phyloP scores from a whole-genome alignment of 768 basidiomycete species.

The Filobasidium wieringae region DNA sequence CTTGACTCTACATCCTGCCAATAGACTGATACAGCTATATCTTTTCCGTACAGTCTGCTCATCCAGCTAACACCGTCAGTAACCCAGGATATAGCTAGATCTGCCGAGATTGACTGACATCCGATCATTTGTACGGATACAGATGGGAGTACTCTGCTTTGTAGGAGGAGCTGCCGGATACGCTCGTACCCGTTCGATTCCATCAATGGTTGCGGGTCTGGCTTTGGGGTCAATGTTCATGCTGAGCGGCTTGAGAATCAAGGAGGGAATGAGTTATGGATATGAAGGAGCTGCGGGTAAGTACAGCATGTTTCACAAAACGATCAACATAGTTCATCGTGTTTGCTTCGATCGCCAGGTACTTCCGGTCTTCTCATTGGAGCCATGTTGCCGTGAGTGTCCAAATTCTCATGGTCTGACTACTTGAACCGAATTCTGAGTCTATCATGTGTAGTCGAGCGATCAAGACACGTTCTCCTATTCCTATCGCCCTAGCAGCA shows the following conservation, averaged over 20 bases:
- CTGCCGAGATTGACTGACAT: not conserved
- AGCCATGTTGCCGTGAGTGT: constrained; percentile 11
- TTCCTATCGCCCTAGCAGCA: constrained; percentile 11
- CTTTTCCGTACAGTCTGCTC: constrained; percentile 6
- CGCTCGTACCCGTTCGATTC: constrained; percentile 26
- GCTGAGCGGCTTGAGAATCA: constrained; percentile 31
- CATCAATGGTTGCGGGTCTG: constrained; percentile 30
- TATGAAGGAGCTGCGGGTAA: constrained; percentile 35
- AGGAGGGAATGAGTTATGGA: constrained; percentile 37
- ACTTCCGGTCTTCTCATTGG: constrained; percentile 9
- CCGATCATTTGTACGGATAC: not conserved
- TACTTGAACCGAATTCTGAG: not conserved
- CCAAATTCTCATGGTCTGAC: not conserved
- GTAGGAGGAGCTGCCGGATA: constrained; percentile 29
- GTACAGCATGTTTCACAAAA: no score
- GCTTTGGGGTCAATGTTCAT: constrained; percentile 33
- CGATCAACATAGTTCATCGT: no score
- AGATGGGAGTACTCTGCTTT: constrained; percentile 33
- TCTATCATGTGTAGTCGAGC: constrained; percentile 1
- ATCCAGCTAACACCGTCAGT: constrained; percentile 16
- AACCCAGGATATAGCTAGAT: not conserved
- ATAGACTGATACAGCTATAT: no score
- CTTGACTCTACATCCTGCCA: no score
- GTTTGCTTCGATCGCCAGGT: not conserved
- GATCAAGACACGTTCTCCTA: constrained; percentile 6